Evolutionary conservation across 2,329 filamentous ascomycete species (phyloP).

Genomic region (Colletotrichum sp.): DNA sequence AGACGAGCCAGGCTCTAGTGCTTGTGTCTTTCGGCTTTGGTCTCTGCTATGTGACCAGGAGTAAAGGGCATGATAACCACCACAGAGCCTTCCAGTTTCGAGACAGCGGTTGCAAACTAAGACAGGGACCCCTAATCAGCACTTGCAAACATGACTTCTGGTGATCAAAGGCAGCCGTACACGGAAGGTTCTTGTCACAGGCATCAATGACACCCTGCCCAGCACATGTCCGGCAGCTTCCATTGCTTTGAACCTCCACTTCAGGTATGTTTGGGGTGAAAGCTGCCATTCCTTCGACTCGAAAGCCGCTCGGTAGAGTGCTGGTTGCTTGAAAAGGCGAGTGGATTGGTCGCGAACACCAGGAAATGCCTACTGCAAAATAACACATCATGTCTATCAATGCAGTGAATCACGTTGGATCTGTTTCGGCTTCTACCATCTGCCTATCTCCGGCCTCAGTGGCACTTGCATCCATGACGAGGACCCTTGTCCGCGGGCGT

Average conservation of each 20-base stretch:
- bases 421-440: background rate
- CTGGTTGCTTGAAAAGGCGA: too few relatives aligned
- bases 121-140: background rate
- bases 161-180: background rate
- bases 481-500: background rate
- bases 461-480: background rate
- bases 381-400: background rate
- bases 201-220: background rate
- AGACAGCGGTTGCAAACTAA: background rate
- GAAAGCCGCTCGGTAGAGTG: too few relatives aligned
- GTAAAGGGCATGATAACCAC: background rate
- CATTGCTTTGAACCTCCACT: background rate
- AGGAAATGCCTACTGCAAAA: background rate
- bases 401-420: background rate
- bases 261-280: background rate
- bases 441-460: background rate
- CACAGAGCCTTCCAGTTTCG: background rate
- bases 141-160: background rate
- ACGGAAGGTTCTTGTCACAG: background rate
- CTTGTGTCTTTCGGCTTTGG: background rate
- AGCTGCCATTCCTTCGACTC: background rate
- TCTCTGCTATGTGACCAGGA: background rate
- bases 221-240: background rate
- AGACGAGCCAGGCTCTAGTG: background rate
- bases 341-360: background rate